Evolutionary conservation across 257 asterid genomes (phyloP), one percentile per base, ranked within the genome.

Genomic region (Parsonsia alboflavescens): DNA sequence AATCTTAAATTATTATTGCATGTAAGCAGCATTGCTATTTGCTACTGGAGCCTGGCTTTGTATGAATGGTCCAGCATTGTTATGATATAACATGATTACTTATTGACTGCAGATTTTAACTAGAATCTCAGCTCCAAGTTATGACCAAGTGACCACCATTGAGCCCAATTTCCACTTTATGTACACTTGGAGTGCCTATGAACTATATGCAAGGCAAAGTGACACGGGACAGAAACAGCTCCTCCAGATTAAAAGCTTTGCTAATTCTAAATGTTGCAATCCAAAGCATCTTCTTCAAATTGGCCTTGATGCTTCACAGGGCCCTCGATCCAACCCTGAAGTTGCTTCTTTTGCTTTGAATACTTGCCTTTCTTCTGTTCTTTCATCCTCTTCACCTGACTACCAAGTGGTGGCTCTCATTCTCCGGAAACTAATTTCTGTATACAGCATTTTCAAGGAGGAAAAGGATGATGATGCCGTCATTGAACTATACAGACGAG

Each of bases 291-390:
- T 94, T 63, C 96, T 94, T 68, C 95, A 92, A 75, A 88, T 94
- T 26, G 97, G 96, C 72, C 79, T 89, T 3, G 96, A 89, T 73
- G 95, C 97, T 75, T 86, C 96, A 22, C 96, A 88, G 76, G 97
- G 97, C 36, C 81, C 92, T 67, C 85, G 88, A 48, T 82, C 89
- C 75, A 92, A 92, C 80, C 92, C 87, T 42, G 96, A 92, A 83
- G 93, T 90, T n/a, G 87, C 91, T 49, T 75, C 78, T 10, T 90
- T 87, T 68, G 91, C 98, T 58, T 74, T 95, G 62, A 87, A 85
- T 75, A 49, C 87, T 74, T 89, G 90, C 79, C 96, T 95, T 57
- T 68, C 98, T 16, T 70, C 85, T 72, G 86, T 95, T 61, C 85
- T 92, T 56, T 86, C 92, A 39, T 89, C 89, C 70, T 85, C 93